Conservation (phyloP, 306 rosid species). For the Glycyrrhiza uralensis region DNA sequence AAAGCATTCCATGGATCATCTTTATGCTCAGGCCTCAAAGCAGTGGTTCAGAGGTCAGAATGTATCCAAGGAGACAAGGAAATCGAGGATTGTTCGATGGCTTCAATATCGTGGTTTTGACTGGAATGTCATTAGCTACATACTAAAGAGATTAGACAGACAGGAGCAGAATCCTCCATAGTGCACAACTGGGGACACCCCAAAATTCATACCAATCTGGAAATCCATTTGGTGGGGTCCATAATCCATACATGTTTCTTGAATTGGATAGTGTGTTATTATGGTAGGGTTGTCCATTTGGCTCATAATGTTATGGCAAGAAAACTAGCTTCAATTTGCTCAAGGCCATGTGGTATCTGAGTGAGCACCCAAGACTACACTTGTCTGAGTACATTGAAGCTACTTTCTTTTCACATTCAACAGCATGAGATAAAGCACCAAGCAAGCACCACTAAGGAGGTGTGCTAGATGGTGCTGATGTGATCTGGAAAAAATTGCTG, state of each 20-base stretch:
- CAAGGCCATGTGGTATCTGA: neutral
- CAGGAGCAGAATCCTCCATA: slow-evolving; percentile 47
- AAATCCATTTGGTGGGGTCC: slow-evolving; percentile 43
- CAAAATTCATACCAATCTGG: slow-evolving; percentile 13
- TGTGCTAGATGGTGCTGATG: slow-evolving; percentile 21
- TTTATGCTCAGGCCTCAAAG: slow-evolving; percentile 73
- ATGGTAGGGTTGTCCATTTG: slow-evolving; percentile 38
- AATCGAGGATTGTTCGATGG: slow-evolving; percentile 68
- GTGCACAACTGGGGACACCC: slow-evolving; percentile 17
- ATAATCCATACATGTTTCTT: slow-evolving; percentile 33
- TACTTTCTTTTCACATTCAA: slow-evolving; percentile 9
- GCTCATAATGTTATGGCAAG: slow-evolving; percentile 31
- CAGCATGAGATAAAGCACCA: slow-evolving; percentile 29
- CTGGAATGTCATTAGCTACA: slow-evolving; percentile 61
- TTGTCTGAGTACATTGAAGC: slow-evolving; percentile 27
- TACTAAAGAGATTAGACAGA: slow-evolving; percentile 60
- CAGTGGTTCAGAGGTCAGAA: slow-evolving; percentile 72
- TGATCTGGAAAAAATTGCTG: slow-evolving; percentile 8
- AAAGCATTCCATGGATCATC: slow-evolving; percentile 54
- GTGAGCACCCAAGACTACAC: slow-evolving; percentile 16
- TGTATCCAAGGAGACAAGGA: slow-evolving; percentile 65
- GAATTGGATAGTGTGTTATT: slow-evolving; percentile 18
- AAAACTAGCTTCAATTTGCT: slow-evolving; percentile 29
- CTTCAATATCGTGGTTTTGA: slow-evolving; percentile 78
- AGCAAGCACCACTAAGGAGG: slow-evolving; percentile 28